phyloP scores from a whole-genome alignment of 495 filamentous ascomycete genomes.

The Podospora fimiseda region DNA sequence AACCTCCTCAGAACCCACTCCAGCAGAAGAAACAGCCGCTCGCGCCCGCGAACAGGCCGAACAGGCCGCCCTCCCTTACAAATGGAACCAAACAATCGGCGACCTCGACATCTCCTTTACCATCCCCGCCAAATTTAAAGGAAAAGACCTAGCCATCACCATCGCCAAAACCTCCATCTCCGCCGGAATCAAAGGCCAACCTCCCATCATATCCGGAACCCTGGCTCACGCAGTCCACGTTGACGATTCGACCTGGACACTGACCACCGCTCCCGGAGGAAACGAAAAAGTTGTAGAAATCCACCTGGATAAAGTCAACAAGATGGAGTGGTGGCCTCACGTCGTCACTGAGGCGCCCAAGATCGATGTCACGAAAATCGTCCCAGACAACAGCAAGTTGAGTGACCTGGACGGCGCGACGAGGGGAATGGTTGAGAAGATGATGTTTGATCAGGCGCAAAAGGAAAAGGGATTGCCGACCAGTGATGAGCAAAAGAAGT shows the following conservation, averaged over 20 bases:
- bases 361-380: constrained; percentile 93
- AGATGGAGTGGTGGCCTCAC: constrained; percentile 97
- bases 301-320: constrained; percentile 94
- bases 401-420: constrained; percentile 94
- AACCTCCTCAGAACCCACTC: constrained; percentile 40
- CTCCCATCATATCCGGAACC: constrained; percentile 69
- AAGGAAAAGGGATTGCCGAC: constrained; percentile 84
- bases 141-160: constrained; percentile 74
- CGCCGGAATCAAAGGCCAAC: constrained; percentile 82
- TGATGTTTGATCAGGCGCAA: constrained; percentile 98
- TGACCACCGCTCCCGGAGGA: constrained; percentile 57
- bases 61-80: constrained; percentile 90
- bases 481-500: constrained; percentile 88
- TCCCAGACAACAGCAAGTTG: constrained; percentile 83
- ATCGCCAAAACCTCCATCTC: constrained; percentile 73
- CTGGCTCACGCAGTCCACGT: constrained; percentile 71
- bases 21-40: constrained; percentile 60
- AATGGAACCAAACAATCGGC: constrained; percentile 93
- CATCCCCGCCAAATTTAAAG: constrained; percentile 74
- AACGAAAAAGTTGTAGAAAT: constrained; percentile 70
- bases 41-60: constrained; percentile 75
- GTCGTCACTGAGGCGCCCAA: constrained; percentile 76
- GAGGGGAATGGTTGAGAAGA: constrained; percentile 97
- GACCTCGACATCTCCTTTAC: constrained; percentile 75
- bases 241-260: constrained; percentile 93